Evolutionary conservation across 257 asterid genomes (phyloP).

Genomic region (Solanum etuberosum): DNA sequence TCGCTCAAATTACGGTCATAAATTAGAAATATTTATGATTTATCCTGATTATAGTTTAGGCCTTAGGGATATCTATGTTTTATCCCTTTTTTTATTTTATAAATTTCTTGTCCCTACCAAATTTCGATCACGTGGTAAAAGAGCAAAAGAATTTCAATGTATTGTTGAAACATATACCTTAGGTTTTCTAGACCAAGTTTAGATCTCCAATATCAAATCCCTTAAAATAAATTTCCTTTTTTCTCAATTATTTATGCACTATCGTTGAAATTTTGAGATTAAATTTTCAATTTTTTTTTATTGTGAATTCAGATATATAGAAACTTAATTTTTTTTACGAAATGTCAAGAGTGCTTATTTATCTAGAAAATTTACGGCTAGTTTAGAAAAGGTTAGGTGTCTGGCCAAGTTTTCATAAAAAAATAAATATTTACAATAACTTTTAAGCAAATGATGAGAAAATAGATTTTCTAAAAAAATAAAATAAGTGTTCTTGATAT

Average conservation of each 20-base stretch:
- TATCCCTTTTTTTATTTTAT: not conserved
- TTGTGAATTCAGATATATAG: not conserved
- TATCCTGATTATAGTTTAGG: fast-evolving
- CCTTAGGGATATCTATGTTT: not conserved
- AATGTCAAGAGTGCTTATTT: not conserved
- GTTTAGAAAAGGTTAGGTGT: not conserved
- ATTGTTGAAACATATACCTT: not conserved
- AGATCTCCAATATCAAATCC: not conserved
- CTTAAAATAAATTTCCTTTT: not conserved
- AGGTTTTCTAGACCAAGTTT: not conserved
- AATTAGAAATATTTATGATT: too few species aligned
- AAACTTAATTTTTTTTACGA: too few species aligned
- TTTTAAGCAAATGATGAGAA: not conserved
- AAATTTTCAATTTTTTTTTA: too few species aligned
- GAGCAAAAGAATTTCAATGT: not conserved
- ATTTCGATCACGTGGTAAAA: not conserved
- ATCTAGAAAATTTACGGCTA: not conserved
- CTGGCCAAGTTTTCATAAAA: not conserved
- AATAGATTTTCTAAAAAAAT: not conserved
- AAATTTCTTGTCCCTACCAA: not conserved
- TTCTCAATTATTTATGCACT: not conserved
- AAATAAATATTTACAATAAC: not conserved
- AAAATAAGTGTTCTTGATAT: not conserved
- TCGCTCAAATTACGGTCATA: too few species aligned
- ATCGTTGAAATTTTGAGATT: not conserved